Evolutionary conservation across 1,139 yeast genomes (phyloP), one percentile per base, ranked within the genome.

Genomic region (Hansenula lynferdii): DNA sequence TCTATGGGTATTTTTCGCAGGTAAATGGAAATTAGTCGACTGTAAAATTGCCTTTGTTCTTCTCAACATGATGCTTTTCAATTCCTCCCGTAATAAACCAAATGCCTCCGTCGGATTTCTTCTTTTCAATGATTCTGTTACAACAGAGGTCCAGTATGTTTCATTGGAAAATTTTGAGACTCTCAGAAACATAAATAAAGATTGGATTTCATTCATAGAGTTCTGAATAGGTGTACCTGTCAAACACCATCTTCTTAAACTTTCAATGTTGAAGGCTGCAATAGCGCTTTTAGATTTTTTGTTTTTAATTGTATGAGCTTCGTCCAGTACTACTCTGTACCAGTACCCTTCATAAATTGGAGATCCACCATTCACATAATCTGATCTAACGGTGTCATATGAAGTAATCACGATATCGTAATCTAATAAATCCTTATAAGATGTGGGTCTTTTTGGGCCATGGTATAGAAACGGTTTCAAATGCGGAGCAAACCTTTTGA

Each of bases 191-290:
- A 49, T 46, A 15, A 72, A 50, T 20, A 70, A 52, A 2, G 77
- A 62, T 49, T 67, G 70, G 18, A 75, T 54, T 42, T 75, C 80
- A 35, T 60, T 67, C n/a, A 72, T 51, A 30, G 60, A 58, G 50
- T 75, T 75, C 50, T 75, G 80, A 40, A 75, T 60, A 6, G 80
- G 80, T 0, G 80, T 75, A 19, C 80, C 80, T 2, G 77, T 69
- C 12, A 75, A 54, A 39, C 77, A 72, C 71, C 78, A 71, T 19
- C 77, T 58, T 41, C 66, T 57, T n/a, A 46, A 35, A 16, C 72
- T 58, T 20, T 51, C 43, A 17, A 74, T 44, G 12, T 45, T 50
- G 34, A 52, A 59, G 11, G 64, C 60, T 0, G 78, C 77, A 22
- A 46, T 48, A 2, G 76, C 57, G 0, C 63, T 51, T 37, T 66